Evolutionary conservation across 495 filamentous ascomycete species (phyloP).

Genomic region (Amniculicola lignicola): DNA sequence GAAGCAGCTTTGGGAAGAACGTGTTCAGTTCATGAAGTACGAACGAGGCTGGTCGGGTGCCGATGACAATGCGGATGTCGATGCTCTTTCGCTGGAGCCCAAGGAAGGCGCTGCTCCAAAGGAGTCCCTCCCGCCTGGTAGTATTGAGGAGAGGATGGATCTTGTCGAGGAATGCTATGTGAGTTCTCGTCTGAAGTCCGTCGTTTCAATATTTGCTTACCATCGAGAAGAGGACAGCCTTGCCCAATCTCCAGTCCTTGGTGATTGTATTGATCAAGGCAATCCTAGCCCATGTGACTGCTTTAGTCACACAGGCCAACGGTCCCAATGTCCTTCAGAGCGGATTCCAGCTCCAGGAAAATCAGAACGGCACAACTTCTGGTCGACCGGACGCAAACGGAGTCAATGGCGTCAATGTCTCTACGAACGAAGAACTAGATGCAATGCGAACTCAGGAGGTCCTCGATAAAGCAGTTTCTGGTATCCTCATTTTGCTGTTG

Average conservation of each 20-base stretch:
- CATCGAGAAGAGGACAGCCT: constrained; percentile 57
- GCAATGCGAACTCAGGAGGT: constrained; percentile 78
- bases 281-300: constrained; percentile 75
- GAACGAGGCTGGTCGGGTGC: constrained; percentile 71
- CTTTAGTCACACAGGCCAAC: constrained; percentile 54
- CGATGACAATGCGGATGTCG: constrained; percentile 28
- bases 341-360: constrained; percentile 42
- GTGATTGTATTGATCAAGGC: constrained; percentile 89
- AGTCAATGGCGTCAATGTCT: constrained; percentile 30
- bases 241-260: constrained; percentile 88
- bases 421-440: constrained; percentile 70
- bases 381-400: constrained; percentile 25
- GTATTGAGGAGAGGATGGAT: constrained; percentile 42
- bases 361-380: constrained; percentile 39
- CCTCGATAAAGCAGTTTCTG: constrained; percentile 83
- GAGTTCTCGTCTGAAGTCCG: constrained; percentile 43
- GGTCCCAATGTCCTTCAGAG: constrained; percentile 47
- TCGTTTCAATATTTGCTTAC: not conserved
- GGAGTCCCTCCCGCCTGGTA: constrained; percentile 23
- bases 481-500: constrained; percentile 74
- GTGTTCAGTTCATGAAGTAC: constrained; percentile 83
- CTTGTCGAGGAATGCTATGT: constrained; percentile 84
- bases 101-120: constrained; percentile 18
- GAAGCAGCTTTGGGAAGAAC: constrained; percentile 90
- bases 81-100: constrained; percentile 44